Evolutionary conservation across 2,329 filamentous ascomycete species (phyloP).

Genomic region (Graphilbum ipis-grandicollis): DNA sequence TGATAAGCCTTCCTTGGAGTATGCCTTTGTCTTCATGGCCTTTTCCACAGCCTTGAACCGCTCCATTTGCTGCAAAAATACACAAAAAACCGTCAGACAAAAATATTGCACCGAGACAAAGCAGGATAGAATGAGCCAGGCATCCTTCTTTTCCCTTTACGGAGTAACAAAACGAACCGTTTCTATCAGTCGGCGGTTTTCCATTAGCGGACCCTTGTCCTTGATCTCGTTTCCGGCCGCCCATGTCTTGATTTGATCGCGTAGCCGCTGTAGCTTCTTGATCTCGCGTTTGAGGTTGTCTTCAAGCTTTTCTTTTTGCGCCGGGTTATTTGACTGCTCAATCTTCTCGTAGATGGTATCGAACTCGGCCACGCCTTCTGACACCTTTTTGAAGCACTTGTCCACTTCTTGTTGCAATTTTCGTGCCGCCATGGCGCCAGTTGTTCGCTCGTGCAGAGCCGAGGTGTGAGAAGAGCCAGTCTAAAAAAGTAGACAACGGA

Average conservation of each 20-base stretch:
- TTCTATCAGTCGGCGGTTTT: constrained; percentile 92
- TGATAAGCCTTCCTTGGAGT: constrained; percentile 92
- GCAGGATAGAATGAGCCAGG: too few species aligned
- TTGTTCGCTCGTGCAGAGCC: background rate
- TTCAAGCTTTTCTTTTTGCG: constrained; percentile 96
- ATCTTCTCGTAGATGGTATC: constrained; percentile 97
- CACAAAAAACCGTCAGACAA: too few species aligned
- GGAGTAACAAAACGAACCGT: constrained; percentile 59
- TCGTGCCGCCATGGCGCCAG: constrained; percentile 63
- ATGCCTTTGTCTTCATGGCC: constrained; percentile 99
- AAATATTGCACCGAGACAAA: too few species aligned
- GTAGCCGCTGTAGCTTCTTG: constrained; percentile 95
- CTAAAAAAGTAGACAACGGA: background rate
- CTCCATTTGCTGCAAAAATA: constrained; percentile 93
- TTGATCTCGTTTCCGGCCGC: constrained; percentile 97
- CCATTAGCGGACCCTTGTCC: constrained; percentile 88
- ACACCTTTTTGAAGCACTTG: constrained; percentile 98
- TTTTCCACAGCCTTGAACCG: constrained; percentile 99
- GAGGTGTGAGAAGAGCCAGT: background rate
- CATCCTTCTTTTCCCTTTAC: too few species aligned
- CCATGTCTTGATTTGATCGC: constrained; percentile 99
- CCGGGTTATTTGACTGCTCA: constrained; percentile 73
- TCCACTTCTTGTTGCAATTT: constrained; percentile 98
- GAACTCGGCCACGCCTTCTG: constrained; percentile 81
- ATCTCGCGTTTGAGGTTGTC: constrained; percentile 98